A percentile compares a stretch with the other conserved stretches of the same genome.
Evolutionary conservation across 1,139 yeast species (phyloP).

Genomic region (Tardiomyces digboiensis): DNA sequence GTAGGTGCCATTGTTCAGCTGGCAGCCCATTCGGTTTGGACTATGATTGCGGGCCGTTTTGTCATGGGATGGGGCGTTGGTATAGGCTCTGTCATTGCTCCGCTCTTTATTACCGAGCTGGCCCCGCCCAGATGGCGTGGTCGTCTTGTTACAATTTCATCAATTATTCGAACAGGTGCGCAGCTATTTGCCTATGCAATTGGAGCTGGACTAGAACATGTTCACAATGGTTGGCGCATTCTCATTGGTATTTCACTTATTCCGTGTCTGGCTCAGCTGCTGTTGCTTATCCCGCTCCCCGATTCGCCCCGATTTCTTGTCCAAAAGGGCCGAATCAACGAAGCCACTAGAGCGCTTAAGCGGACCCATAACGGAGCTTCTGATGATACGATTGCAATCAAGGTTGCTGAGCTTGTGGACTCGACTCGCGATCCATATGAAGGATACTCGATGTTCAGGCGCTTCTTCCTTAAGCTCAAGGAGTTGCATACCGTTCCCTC

Average conservation of each 20-base stretch:
- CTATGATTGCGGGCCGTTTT: slow-evolving; percentile 85
- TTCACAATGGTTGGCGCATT: slow-evolving; percentile 85
- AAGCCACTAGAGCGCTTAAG: slow-evolving; percentile 56
- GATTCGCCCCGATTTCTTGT: slow-evolving; percentile 91
- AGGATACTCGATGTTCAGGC: slow-evolving; percentile 14
- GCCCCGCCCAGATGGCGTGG: slow-evolving; percentile 94
- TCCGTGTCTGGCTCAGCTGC: slow-evolving; percentile 75
- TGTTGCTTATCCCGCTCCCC: slow-evolving; percentile 74
- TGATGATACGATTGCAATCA: slow-evolving; percentile 17
- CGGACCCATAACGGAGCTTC: slow-evolving; percentile 30
- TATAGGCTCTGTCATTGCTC: slow-evolving; percentile 83
- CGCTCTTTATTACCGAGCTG: slow-evolving; percentile 81
- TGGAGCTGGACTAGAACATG: slow-evolving; percentile 76
- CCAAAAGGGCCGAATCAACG: slow-evolving; percentile 52
- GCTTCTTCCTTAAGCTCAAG: slow-evolving; percentile 32
- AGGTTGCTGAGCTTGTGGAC: slow-evolving; percentile 14
- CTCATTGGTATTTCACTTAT: slow-evolving; percentile 83
- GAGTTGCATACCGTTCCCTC: slow-evolving; percentile 66
- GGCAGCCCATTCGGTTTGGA: slow-evolving; percentile 73
- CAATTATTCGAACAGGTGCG: slow-evolving; percentile 78
- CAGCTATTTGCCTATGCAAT: slow-evolving; percentile 87
- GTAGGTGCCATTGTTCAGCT: slow-evolving; percentile 81
- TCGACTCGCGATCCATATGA: not conserved
- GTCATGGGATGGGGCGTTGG: slow-evolving; percentile 97
- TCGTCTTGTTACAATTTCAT: slow-evolving; percentile 47